Evolutionary conservation across 495 filamentous ascomycete genomes (phyloP), one percentile per base, ranked within the genome.

Genomic region (Xylaria longipes): DNA sequence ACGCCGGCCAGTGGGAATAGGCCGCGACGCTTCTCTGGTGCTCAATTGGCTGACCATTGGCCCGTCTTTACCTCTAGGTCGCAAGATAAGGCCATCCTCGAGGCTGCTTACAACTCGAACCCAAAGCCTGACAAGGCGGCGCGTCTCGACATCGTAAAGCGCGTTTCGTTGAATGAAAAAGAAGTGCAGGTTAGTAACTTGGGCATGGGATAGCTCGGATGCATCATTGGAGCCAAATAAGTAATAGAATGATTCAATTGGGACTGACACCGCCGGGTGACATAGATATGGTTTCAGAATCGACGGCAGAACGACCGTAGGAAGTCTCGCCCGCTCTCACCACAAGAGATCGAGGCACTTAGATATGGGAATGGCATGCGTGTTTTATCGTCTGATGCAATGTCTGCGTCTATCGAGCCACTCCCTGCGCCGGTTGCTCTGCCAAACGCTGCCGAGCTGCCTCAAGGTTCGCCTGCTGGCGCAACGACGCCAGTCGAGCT

Each of bases 251-350:
- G 11, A 43, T 27, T 29, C 35, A 65, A 65, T 69, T 33, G 43
- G 43, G 57, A 69, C 77, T 80, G 69, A 80, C 56, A 39, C 57
- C 29, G 62, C 17, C 61, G n/a, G 4, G 22, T 9, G 31, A 31
- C 46, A 25, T 79, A 99, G 96, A 97, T 99, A 75, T 99, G 97
- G 97, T 99, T 99, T 82, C 97, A 98, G 79, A 99, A 99, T 76
- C 90, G 95, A 78, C 89, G 97, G 71, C 97, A 99, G 79, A 97
- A 94, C 82, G 91, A 94, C 76, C 89, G 97, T 68, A 89, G 97
- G 69, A 97, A 95, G 84, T 92, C 94, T 66, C 92, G 93, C 71
- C 96, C 96, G 33, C 85, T 97, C 25, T 87, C 94, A 37, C 90
- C 93, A 29, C 90, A 97, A 76, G 94, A 97, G 80, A 87, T 97